phyloP scores from a whole-genome alignment of 805 yeast species.

The Wickerhamiella dianesei region DNA sequence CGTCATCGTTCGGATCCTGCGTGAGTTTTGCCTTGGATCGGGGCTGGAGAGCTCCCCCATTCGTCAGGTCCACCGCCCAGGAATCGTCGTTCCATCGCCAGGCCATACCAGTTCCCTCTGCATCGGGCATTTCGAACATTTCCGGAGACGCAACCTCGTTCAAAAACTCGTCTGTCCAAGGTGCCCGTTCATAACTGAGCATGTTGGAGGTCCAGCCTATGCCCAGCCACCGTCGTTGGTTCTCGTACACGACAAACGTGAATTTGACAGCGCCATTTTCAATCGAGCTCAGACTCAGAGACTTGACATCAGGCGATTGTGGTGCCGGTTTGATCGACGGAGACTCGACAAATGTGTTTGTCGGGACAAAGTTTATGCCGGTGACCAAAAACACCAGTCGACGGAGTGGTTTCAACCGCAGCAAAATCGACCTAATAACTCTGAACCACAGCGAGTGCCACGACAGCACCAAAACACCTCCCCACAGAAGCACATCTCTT shows the following conservation, averaged over 20 bases:
- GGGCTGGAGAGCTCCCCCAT: conserved; percentile 67
- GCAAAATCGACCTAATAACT: conserved; percentile 67
- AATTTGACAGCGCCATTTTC: conserved; percentile 28
- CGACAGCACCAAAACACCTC: conserved; percentile 51
- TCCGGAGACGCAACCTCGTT: conserved; percentile 74
- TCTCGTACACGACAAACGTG: conserved; percentile 85
- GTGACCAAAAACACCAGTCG: conserved; percentile 66
- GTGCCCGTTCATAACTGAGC: conserved; percentile 80
- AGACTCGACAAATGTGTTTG: background rate
- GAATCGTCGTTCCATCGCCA: conserved; percentile 95
- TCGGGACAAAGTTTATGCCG: conserved; percentile 36
- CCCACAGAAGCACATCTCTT: conserved; percentile 43
- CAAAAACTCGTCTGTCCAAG: conserved; percentile 94
- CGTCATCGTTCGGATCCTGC: conserved; percentile 52
- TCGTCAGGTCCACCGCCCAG: conserved; percentile 83
- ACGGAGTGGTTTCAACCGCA: conserved; percentile 69
- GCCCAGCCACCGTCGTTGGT: conserved; percentile 94
- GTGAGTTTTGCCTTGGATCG: conserved; percentile 33
- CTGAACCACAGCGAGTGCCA: conserved; percentile 80
- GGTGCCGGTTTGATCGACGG: background rate
- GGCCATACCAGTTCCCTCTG: conserved; percentile 50
- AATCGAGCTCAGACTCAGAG: too few relatives aligned
- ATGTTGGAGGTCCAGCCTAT: conserved; percentile 95
- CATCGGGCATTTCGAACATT: conserved; percentile 65
- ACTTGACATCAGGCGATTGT: too few relatives aligned